These are phyloP conservation scores for Blastobotrys americana DNA, from an alignment of 805 yeast genomes.

Conservation along the genomic window DNA sequence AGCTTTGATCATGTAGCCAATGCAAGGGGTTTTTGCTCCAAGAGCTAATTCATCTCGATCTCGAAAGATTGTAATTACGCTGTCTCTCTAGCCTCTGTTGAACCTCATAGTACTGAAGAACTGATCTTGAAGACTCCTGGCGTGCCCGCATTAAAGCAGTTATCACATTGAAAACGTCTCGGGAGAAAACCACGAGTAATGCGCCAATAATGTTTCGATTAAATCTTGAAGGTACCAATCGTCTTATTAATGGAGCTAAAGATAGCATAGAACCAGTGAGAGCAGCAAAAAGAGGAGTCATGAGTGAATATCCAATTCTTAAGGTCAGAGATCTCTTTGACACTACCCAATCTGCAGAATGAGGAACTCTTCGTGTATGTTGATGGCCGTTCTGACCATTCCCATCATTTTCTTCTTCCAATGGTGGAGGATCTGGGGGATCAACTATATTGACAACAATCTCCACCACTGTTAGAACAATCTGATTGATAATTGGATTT, in stretches of 20 bases:
- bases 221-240: constrained; percentile 16
- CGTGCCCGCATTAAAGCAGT: constrained; percentile 19
- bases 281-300: constrained; percentile 17
- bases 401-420: not conserved
- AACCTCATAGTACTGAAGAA: constrained; percentile 14
- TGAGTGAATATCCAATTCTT: constrained; percentile 16
- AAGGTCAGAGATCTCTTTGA: constrained; percentile 9
- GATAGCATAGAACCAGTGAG: constrained; percentile 15
- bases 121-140: constrained; percentile 13
- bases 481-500: not conserved
- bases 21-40: too few relatives aligned
- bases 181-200: constrained; percentile 15
- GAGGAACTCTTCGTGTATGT: not conserved
- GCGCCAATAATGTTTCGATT: constrained; percentile 24
- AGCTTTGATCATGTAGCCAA: too few relatives aligned
- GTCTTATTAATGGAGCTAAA: constrained; percentile 12
- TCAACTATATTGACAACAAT: not conserved
- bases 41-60: too few relatives aligned
- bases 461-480: not conserved
- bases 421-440: not conserved
- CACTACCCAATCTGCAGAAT: constrained; percentile 18
- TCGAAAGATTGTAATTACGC: too few relatives aligned
- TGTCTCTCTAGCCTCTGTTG: not conserved
- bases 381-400: not conserved
- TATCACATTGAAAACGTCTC: constrained; percentile 22